Evolutionary conservation across 345 rosid genomes (phyloP).

Genomic region (Trapa bicornis): DNA sequence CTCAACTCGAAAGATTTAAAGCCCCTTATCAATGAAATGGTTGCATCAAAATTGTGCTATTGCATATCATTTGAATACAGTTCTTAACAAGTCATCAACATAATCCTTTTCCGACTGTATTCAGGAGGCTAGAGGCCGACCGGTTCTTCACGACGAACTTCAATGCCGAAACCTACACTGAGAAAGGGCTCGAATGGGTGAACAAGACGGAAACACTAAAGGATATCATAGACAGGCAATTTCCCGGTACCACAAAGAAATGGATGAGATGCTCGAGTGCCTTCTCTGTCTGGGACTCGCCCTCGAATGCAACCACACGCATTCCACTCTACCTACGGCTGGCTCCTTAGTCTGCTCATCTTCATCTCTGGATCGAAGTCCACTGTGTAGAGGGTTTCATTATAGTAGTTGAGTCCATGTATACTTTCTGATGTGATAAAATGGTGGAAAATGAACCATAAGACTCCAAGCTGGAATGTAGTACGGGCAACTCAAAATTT

Average conservation of each 20-base stretch:
- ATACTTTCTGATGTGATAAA: too few relatives aligned
- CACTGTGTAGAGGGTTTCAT: too few relatives aligned
- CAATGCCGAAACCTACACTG: conserved; percentile 38
- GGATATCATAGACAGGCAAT: conserved; percentile 53
- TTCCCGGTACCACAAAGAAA: conserved; percentile 38
- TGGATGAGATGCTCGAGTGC: conserved; percentile 63
- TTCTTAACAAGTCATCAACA: not conserved
- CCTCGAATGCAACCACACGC: conserved; percentile 22
- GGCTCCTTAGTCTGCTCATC: conserved; percentile 14
- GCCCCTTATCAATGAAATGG: too few relatives aligned
- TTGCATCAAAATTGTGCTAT: too few relatives aligned
- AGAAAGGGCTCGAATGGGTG: conserved; percentile 59
- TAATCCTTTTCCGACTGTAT: not conserved
- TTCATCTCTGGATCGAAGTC: too few relatives aligned
- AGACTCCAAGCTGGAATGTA: too few relatives aligned
- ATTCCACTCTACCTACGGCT: conserved; percentile 43
- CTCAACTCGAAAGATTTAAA: not conserved
- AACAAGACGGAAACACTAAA: conserved; percentile 53
- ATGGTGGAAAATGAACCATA: too few relatives aligned
- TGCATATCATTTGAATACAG: too few relatives aligned
- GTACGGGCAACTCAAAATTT: too few relatives aligned
- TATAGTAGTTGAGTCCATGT: too few relatives aligned
- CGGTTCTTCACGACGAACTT: conserved; percentile 63
- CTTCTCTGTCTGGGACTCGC: conserved; percentile 53
- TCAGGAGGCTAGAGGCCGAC: conserved; percentile 71